A percentile compares a stretch with the other conserved stretches of the same genome.
Conservation (phyloP, 257 asterid species). For the Orobanche coerulescens region DNA sequence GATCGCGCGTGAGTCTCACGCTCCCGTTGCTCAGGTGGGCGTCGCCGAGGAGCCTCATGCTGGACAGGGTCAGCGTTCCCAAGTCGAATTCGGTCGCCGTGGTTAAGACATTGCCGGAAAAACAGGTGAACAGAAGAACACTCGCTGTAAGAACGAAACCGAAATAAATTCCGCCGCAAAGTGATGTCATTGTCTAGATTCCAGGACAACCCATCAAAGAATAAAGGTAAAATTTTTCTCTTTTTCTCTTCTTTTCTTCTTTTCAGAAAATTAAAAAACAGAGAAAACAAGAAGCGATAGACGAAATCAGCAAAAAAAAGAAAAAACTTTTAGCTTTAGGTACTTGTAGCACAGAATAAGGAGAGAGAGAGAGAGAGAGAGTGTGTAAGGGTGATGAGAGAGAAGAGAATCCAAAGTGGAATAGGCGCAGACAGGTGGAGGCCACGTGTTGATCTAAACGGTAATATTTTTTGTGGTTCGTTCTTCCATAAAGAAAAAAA, state of each 20-base stretch:
- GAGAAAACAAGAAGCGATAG: no score
- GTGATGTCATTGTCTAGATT: constrained; percentile 38
- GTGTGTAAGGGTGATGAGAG: constrained; percentile 11
- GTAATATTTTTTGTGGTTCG: constrained; percentile 36
- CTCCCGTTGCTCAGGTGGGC: constrained; percentile 71
- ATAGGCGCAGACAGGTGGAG: constrained; percentile 41
- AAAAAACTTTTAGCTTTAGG: no score
- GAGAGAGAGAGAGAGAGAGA: constrained; percentile 14
- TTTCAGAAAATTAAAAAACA: not conserved
- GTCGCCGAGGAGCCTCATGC: constrained; percentile 70
- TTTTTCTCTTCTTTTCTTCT: not conserved
- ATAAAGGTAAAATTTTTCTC: constrained; percentile 1
- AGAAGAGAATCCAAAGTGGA: constrained; percentile 49
- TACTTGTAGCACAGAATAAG: no score
- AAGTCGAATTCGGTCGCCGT: constrained; percentile 44
- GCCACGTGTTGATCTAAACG: constrained; percentile 52
- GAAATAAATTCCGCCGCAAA: constrained; percentile 22
- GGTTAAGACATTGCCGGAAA: constrained; percentile 15
- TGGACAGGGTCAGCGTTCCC: constrained; percentile 46
- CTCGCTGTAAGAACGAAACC: not conserved
- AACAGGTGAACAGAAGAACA: constrained; percentile 6
- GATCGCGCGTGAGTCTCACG: constrained; percentile 58
- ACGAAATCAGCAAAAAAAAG: not conserved
- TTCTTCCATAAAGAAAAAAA: constrained; percentile 20
- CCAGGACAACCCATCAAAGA: constrained; percentile 26